Base-by-base conservation (phyloP, 257 asterid species). In the Coffea canephora region DNA sequence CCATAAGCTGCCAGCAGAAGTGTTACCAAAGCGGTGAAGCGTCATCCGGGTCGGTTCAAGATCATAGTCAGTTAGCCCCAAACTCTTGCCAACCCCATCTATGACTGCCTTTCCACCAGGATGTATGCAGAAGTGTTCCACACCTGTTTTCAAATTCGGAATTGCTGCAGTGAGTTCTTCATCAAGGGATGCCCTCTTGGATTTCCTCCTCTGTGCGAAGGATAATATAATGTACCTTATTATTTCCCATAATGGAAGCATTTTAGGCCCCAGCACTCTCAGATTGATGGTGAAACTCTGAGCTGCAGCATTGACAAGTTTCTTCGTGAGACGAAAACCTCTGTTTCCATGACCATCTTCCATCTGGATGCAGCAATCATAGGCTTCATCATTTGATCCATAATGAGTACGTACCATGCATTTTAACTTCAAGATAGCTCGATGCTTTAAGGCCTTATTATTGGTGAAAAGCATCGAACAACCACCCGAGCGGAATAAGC, bases 71-170 rank as follows among this genome's bases (percentile, higher is more conserved):
- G n/a, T 73, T 0, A 91, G 85, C 71, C 84, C 83, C 8, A 91
- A 81, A 16, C 87, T 85, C 78, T 77, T 71, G 39, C 89, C 87
- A 0, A 91, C 83, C 45, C 85, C 91, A n/a, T 91, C 93, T 9
- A 91, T 89, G 31, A 91, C 95, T 0, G 91, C 95, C 76, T 87
- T 83, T 18, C 95, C 93, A 4, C 93, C 93, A 0, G 95, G 95
- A 80, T 90, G 95, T 21, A 90, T 79, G 78, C 95, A 90, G 71
- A 90, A 90, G 61, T 90, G 95, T 39, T 86, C 79, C 1, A 77
- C 82, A 5, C 92, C 90, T 2, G 90, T 69, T 48, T 90, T 90
- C 11, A 90, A 78, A 81, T 90, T 87, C 48, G 87, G 65, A 2
- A 82, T 79, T 1, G 14, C 43, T 64, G 59, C 59, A 13, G 21